phyloP scores from a whole-genome alignment of 208 protist genomes.

The Leishmania tarentolae region DNA sequence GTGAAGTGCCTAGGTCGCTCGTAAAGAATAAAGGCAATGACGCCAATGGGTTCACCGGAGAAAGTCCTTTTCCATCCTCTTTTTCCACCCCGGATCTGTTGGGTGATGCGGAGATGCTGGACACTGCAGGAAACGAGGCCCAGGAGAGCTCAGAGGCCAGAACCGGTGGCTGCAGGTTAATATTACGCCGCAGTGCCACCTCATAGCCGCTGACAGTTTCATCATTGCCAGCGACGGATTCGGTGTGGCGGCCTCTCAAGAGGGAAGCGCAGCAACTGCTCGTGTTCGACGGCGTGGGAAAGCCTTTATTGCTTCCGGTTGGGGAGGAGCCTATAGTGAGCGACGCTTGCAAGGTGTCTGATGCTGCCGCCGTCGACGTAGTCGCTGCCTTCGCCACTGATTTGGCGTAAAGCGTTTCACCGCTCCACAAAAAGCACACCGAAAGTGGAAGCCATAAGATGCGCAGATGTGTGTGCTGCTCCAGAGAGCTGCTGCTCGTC shows the following conservation, averaged over 20 bases:
- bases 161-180: conserved; percentile 20
- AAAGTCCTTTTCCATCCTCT: background rate
- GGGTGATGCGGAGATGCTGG: conserved; percentile 1
- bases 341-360: background rate
- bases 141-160: conserved; percentile 21
- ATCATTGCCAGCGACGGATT: conserved; percentile 19
- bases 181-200: conserved; percentile 30
- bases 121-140: conserved; percentile 11
- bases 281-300: conserved; percentile 7
- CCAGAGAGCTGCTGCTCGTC: conserved; percentile 53
- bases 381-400: background rate
- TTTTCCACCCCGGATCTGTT: conserved; percentile 14
- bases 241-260: conserved; percentile 15
- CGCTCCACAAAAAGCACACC: conserved; percentile 44
- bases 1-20: conserved; percentile 55
- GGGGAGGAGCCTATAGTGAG: conserved; percentile 4
- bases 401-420: conserved; percentile 15
- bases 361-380: background rate
- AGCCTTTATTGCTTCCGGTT: background rate
- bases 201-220: conserved; percentile 33
- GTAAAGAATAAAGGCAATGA: conserved; percentile 44
- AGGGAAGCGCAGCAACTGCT: conserved; percentile 3
- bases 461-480: conserved; percentile 57
- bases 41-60: background rate
- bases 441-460: conserved; percentile 81